phyloP scores from a whole-genome alignment of 139 green algal genomes.

The Coelastrella sp. region DNA sequence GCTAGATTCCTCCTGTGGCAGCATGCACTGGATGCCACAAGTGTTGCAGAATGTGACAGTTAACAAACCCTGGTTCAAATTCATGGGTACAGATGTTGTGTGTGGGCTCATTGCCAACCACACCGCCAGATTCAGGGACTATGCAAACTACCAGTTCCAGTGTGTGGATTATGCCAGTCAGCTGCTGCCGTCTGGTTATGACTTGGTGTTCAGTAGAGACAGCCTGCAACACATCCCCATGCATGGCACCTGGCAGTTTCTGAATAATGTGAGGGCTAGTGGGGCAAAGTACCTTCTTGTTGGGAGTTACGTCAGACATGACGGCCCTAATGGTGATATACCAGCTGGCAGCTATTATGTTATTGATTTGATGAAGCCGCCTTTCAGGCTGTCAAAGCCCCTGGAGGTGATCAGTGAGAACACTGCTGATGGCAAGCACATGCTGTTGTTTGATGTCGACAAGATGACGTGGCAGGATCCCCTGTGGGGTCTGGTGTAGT shows the following conservation, averaged over 20 bases:
- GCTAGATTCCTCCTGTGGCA: constrained; percentile 47
- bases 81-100: constrained; percentile 42
- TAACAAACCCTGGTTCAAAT: constrained; percentile 1
- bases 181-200: constrained; percentile 42
- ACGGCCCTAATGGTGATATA: not conserved
- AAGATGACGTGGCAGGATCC: constrained; percentile 15
- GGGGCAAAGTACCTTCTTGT: constrained; percentile 51
- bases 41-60: constrained; percentile 4
- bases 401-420: constrained; percentile 45
- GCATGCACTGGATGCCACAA: constrained; percentile 50
- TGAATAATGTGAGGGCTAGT: constrained; percentile 38
- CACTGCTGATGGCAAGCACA: constrained; percentile 31
- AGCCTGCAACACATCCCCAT: constrained; percentile 47
- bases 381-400: constrained; percentile 13
- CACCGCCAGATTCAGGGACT: not conserved
- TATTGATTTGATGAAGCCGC: constrained; percentile 35
- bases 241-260: constrained; percentile 10
- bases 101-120: constrained; percentile 30
- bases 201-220: constrained; percentile 46
- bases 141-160: constrained; percentile 22
- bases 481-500: not conserved
- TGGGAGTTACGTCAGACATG: constrained; percentile 41
- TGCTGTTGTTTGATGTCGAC: constrained; percentile 40
- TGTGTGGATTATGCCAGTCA: constrained; percentile 44
- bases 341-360: constrained; percentile 8